Conservation (phyloP, 2,329 filamentous ascomycete species). For the Zasmidium angulare region DNA sequence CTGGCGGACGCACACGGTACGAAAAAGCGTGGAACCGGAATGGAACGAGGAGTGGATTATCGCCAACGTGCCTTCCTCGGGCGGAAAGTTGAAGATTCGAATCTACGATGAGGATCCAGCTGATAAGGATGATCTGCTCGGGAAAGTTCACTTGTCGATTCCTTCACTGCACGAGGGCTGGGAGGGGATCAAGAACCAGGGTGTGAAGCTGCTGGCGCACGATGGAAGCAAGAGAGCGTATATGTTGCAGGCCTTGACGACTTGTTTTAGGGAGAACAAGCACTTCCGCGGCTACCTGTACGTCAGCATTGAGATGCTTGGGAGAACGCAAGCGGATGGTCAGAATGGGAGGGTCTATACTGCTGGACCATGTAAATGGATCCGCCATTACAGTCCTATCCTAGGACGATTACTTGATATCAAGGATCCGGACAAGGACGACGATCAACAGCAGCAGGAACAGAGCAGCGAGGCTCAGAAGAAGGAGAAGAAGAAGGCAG, state of each 20-base stretch:
- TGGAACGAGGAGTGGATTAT: constrained; percentile 90
- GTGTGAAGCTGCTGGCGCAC: constrained; percentile 76
- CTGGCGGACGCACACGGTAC: constrained; percentile 74
- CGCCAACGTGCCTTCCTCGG: constrained; percentile 76
- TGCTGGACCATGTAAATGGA: constrained; percentile 71
- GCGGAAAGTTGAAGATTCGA: constrained; percentile 81
- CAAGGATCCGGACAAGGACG: constrained; percentile 54
- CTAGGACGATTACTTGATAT: constrained; percentile 76
- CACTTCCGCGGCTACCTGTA: constrained; percentile 70
- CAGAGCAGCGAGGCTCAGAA: constrained; percentile 6
- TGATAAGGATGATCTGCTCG: constrained; percentile 83
- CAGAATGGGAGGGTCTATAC: constrained; percentile 71
- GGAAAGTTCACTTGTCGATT: constrained; percentile 75
- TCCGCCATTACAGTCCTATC: constrained; percentile 84
- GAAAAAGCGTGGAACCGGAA: constrained; percentile 68
- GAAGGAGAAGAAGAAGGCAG: constrained; percentile 50
- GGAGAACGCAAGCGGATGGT: constrained; percentile 64
- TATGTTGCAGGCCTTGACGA: constrained; percentile 66
- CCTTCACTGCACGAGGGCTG: constrained; percentile 62
- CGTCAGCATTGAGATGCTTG: constrained; percentile 76
- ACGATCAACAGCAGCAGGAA: constrained; percentile 18
- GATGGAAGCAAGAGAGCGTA: constrained; percentile 87
- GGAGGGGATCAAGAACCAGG: constrained; percentile 64
- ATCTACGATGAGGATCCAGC: constrained; percentile 88
- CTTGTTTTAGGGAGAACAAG: constrained; percentile 59